These are phyloP conservation scores for Eutrema salsugineum DNA, from an alignment of 441 rosid species.

Conservation along the genomic window DNA sequence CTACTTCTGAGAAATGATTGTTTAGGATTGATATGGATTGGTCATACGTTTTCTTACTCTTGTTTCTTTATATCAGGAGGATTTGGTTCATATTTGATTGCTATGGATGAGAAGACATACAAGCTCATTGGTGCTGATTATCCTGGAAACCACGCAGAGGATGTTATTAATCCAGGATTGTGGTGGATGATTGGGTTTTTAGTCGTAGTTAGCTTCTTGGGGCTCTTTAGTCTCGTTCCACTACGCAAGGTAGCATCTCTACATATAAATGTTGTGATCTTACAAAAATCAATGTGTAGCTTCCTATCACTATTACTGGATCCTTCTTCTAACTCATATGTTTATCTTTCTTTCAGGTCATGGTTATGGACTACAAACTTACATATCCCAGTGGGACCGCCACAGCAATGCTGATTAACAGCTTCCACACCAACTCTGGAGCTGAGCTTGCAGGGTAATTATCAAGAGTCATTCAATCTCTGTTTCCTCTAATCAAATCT, in stretches of 20 bases:
- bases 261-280: not conserved
- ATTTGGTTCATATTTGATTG: conserved; percentile 77
- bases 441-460: conserved; percentile 87
- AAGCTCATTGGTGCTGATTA: conserved; percentile 76
- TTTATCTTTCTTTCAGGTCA: conserved; percentile 47
- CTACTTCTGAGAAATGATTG: not conserved
- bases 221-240: conserved; percentile 84
- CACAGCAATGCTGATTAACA: conserved; percentile 90
- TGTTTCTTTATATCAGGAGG: conserved; percentile 49
- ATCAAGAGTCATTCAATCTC: not conserved
- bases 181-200: conserved; percentile 91
- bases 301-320: not conserved
- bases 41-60: not conserved
- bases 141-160: conserved; percentile 72
- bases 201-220: conserved; percentile 82
- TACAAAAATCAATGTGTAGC: not conserved
- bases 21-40: not conserved
- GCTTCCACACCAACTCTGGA: conserved; percentile 83
- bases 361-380: conserved; percentile 86
- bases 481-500: not conserved
- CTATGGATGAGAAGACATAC: conserved; percentile 85
- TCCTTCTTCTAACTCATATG: not conserved
- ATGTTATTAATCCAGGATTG: conserved; percentile 74
- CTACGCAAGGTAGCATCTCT: conserved; percentile 61
- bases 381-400: conserved; percentile 97